phyloP scores from a whole-genome alignment of 1,139 yeast genomes.

The Suhomyces maxii region DNA sequence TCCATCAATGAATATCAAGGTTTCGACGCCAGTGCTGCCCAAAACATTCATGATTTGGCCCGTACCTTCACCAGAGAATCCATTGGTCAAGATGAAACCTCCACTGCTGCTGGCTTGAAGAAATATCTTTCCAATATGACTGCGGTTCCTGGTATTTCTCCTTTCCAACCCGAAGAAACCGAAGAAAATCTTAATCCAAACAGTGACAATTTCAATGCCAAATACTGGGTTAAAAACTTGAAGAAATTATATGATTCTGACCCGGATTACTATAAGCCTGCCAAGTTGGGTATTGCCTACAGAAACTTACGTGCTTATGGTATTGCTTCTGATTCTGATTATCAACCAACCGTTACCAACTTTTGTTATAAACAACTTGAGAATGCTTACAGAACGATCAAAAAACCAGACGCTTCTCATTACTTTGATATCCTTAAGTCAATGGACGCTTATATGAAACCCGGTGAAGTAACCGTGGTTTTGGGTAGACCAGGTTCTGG shows the following conservation, averaged over 20 bases:
- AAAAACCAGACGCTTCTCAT: conserved; percentile 22
- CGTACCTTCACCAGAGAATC: conserved; percentile 43
- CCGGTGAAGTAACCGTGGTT: conserved; percentile 77
- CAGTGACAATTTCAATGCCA: conserved; percentile 57
- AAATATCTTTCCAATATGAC: conserved; percentile 50
- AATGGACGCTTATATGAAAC: conserved; percentile 65
- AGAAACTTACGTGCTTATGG: conserved; percentile 71
- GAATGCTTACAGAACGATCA: conserved; percentile 18
- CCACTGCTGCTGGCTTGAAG: conserved; percentile 19
- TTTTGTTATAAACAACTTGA: conserved; percentile 28
- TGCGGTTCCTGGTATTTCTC: conserved; percentile 50
- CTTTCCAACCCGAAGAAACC: conserved; percentile 23
- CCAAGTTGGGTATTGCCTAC: conserved; percentile 68
- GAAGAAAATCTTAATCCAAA: conserved; percentile 31
- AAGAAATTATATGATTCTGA: conserved; percentile 55
- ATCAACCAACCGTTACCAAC: conserved; percentile 71
- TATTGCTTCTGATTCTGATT: conserved; percentile 74
- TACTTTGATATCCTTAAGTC: conserved; percentile 59
- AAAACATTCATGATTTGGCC: conserved; percentile 60
- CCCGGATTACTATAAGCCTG: conserved; percentile 64
- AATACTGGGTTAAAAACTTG: conserved; percentile 74
- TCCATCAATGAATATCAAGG: conserved; percentile 40
- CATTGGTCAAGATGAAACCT: conserved; percentile 8
- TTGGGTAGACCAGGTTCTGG: conserved; percentile 87
- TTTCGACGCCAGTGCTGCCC: conserved; percentile 28